phyloP scores from a whole-genome alignment of 2,329 filamentous ascomycete genomes.

The Lecanicillium sp. region DNA sequence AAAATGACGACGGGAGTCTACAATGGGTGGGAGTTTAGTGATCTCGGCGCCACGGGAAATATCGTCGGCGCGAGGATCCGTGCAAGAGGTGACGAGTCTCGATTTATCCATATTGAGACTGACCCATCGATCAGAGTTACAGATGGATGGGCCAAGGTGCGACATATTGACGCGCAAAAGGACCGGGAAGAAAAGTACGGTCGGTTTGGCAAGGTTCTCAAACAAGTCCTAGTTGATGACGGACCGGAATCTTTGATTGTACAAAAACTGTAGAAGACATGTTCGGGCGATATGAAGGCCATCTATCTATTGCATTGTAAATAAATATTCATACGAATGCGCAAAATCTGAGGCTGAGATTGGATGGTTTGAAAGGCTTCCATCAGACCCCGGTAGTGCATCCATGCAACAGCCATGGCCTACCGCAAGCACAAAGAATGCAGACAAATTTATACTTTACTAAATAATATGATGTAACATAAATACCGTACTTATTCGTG shows the following conservation, averaged over 20 bases:
- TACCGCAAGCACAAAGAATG: no score
- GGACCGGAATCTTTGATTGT: background rate
- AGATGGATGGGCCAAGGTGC: conserved; percentile 1
- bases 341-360: background rate
- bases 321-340: background rate
- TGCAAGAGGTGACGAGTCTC: background rate
- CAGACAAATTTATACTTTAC: no score
- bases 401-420: conserved; percentile 12
- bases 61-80: conserved; percentile 2
- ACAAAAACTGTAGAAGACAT: conserved; percentile 5
- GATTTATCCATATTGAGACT: conserved; percentile 8
- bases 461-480: no score
- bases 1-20: conserved; percentile 8
- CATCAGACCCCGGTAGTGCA: conserved; percentile 4
- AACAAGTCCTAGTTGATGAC: background rate
- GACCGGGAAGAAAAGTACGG: conserved; percentile 4
- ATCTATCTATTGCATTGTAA: background rate
- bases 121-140: conserved; percentile 8
- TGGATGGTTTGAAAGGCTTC: conserved; percentile 3
- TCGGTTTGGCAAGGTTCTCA: background rate
- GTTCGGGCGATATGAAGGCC: no score
- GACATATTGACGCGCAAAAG: background rate
- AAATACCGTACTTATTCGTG: no score
- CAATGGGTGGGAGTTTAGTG: conserved; percentile 8
- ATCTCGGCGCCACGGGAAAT: conserved; percentile 5